These are phyloP conservation scores for Trifolium repens DNA, from an alignment of 306 rosid species.

Conservation along the genomic window DNA sequence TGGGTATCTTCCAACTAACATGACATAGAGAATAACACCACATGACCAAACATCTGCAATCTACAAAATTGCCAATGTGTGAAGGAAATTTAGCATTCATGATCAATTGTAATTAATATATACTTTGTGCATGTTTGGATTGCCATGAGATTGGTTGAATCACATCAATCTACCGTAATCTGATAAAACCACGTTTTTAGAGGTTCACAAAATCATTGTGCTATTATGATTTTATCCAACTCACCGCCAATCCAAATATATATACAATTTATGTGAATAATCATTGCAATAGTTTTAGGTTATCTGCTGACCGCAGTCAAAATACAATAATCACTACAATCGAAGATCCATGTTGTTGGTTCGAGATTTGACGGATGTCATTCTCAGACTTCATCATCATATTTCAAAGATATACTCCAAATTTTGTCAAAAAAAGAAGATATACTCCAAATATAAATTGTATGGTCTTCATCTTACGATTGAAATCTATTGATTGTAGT, in stretches of 20 bases:
- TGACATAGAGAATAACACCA: constrained; percentile 88
- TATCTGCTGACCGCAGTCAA: not conserved
- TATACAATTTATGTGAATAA: too few species aligned
- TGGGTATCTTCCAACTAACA: constrained; percentile 95
- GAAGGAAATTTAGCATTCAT: constrained; percentile 24
- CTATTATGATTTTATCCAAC: too few species aligned
- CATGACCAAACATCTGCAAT: constrained; percentile 98
- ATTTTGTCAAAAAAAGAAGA: not conserved
- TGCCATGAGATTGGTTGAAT: too few species aligned
- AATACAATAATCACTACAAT: not conserved
- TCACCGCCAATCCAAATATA: too few species aligned
- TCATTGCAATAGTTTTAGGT: not conserved
- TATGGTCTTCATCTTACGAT: not conserved
- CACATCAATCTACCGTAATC: too few species aligned
- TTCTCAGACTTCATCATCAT: not conserved
- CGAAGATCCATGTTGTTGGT: not conserved
- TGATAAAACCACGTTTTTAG: too few species aligned
- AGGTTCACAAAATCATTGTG: not conserved
- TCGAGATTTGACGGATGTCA: not conserved
- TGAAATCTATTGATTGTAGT: not conserved
- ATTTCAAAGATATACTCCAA: not conserved
- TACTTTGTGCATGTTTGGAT: not conserved
- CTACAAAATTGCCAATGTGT: constrained; percentile 53
- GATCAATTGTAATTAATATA: not conserved
- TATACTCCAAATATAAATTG: not conserved